A percentile compares a stretch with the other conserved stretches of the same genome.
Evolutionary conservation across 768 basidiomycete genomes (phyloP).

Genomic region (Podaxis sp.): DNA sequence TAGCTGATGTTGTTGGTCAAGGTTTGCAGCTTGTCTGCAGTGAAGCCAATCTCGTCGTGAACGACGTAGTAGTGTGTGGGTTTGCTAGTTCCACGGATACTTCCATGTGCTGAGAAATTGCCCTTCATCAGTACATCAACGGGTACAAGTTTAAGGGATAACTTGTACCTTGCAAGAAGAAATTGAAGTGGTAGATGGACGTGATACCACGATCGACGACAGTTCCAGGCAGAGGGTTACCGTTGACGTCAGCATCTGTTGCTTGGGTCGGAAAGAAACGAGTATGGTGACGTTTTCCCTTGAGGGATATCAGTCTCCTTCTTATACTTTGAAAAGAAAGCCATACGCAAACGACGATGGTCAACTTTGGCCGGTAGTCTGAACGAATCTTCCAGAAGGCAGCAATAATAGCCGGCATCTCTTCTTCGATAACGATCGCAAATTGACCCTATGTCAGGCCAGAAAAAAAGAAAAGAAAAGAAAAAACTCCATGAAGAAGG

Average conservation of each 20-base stretch:
- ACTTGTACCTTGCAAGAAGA: conserved; percentile 65
- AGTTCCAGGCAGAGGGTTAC: conserved; percentile 77
- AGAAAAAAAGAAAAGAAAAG: conserved; percentile 33
- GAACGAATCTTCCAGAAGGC: conserved; percentile 53
- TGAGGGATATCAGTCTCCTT: conserved; percentile 13
- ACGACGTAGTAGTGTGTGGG: conserved; percentile 84
- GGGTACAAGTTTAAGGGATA: background rate
- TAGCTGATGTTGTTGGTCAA: conserved; percentile 74
- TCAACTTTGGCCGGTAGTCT: conserved; percentile 56
- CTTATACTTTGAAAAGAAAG: conserved; percentile 2
- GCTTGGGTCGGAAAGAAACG: conserved; percentile 64
- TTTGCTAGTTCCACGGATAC: conserved; percentile 70
- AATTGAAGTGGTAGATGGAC: conserved; percentile 63
- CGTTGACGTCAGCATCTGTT: conserved; percentile 55
- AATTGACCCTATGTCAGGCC: conserved; percentile 61
- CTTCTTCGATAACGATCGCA: conserved; percentile 56
- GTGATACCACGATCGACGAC: conserved; percentile 80
- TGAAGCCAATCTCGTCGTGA: conserved; percentile 73
- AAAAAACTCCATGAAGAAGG: background rate
- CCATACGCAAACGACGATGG: conserved; percentile 77
- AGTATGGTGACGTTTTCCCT: conserved; percentile 54
- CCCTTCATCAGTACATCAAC: background rate
- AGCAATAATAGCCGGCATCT: conserved; percentile 61
- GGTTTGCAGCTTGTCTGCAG: conserved; percentile 67
- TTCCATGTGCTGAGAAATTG: conserved; percentile 57